Conservation (phyloP, 164 flowering plant genomes). For the Hamamelis virginiana region DNA sequence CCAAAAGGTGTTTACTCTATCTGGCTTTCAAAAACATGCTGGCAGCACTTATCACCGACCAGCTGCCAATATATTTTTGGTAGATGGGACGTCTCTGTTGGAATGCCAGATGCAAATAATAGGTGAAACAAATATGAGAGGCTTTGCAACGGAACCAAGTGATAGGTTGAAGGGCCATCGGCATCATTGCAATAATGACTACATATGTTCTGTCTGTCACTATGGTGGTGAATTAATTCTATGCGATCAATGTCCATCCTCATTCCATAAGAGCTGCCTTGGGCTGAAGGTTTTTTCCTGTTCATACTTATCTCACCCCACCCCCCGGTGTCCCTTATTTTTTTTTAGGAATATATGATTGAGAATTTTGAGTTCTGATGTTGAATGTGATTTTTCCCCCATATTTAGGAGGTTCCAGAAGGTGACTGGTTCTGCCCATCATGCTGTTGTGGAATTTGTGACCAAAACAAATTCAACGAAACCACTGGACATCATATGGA, state of each 20-base stretch:
- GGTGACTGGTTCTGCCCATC: slow-evolving; percentile 93
- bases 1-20: slow-evolving; percentile 41
- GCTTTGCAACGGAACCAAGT: slow-evolving; percentile 8
- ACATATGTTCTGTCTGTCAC: slow-evolving; percentile 74
- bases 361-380: not conserved
- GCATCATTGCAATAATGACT: slow-evolving; percentile 38
- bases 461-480: slow-evolving; percentile 26
- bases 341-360: not conserved
- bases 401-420: slow-evolving; percentile 59
- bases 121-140: slow-evolving; percentile 5
- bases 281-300: slow-evolving; percentile 58
- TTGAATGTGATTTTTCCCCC: not conserved
- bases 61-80: slow-evolving; percentile 60
- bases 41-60: slow-evolving; percentile 48
- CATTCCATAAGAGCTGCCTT: slow-evolving; percentile 74
- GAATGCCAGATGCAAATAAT: slow-evolving; percentile 63
- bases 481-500: slow-evolving; percentile 24
- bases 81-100: slow-evolving; percentile 80
- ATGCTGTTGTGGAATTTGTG: slow-evolving; percentile 77
- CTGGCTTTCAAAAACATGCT: slow-evolving; percentile 69
- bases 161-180: slow-evolving; percentile 21
- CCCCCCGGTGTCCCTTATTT: too few relatives aligned
- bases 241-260: slow-evolving; percentile 85
- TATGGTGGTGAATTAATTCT: slow-evolving; percentile 75
- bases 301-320: not conserved